phyloP scores from a whole-genome alignment of 2,329 filamentous ascomycete genomes.

The Aspergillus sp. region DNA sequence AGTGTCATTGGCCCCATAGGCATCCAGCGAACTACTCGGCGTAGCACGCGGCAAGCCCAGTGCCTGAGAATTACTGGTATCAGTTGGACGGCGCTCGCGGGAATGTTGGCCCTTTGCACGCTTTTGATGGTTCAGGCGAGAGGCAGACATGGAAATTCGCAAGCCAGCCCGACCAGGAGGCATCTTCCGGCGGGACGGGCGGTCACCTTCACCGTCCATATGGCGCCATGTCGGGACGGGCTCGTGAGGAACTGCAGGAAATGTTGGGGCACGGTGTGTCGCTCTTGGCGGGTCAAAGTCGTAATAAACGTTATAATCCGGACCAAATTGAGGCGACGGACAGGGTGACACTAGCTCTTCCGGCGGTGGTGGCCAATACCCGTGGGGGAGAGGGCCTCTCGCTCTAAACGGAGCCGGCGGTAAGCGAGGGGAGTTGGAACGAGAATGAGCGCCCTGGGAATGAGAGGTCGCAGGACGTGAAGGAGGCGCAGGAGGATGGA shows the following conservation, averaged over 20 bases:
- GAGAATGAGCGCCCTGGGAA: conserved; percentile 13
- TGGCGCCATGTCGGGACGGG: conserved; percentile 11
- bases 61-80: conserved; percentile 13
- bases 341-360: conserved; percentile 13
- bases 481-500: conserved; percentile 22
- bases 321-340: conserved; percentile 9
- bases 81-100: conserved; percentile 20
- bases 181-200: conserved; percentile 18
- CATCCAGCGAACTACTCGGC: conserved; percentile 24
- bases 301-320: conserved; percentile 1
- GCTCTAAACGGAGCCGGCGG: conserved; percentile 5
- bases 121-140: conserved; percentile 24
- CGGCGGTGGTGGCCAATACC: conserved; percentile 5
- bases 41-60: conserved; percentile 26
- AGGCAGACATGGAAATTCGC: conserved; percentile 33
- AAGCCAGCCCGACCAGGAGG: conserved; percentile 21
- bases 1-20: conserved; percentile 20
- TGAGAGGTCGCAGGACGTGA: conserved; percentile 12
- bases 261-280: conserved; percentile 16
- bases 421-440: conserved; percentile 17
- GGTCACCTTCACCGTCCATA: conserved; percentile 18
- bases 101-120: conserved; percentile 20
- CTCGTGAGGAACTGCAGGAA: conserved; percentile 14
- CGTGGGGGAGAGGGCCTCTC: conserved; percentile 5
- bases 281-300: conserved; percentile 10